Evolutionary conservation across 164 flowering plant genomes (phyloP).

Genomic region (Macadamia tetraphylla): DNA sequence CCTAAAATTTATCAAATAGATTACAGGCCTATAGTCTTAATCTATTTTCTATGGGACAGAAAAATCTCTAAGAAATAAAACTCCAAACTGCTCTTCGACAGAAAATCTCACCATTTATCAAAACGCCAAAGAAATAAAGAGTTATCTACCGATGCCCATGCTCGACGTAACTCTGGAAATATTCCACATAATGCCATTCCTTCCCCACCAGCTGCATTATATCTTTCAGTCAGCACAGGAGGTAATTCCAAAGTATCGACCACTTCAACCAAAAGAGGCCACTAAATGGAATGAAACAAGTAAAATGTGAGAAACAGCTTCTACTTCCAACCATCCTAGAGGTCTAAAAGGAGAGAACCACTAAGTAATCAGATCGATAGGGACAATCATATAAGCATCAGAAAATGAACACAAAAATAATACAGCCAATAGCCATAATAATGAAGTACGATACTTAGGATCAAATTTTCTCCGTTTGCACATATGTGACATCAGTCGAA

Average conservation of each 20-base stretch:
- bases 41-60: background rate
- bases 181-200: constrained; percentile 97
- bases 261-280: constrained; percentile 97
- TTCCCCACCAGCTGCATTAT: constrained; percentile 95
- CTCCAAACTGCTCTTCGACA: background rate
- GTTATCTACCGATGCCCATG: constrained; percentile 98
- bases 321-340: background rate
- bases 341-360: background rate
- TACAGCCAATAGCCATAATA: no score
- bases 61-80: background rate
- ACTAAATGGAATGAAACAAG: constrained; percentile 38
- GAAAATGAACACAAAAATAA: no score
- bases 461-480: no score
- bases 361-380: no score
- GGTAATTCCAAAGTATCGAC: constrained; percentile 85
- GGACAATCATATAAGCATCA: no score
- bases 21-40: background rate
- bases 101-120: constrained; percentile 75
- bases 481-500: no score
- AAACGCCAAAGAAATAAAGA: constrained; percentile 96
- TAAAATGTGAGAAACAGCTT: background rate
- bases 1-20: background rate
- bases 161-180: constrained; percentile 94
- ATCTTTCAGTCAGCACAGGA: constrained; percentile 77
- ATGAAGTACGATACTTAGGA: background rate